Evolutionary conservation across 495 filamentous ascomycete species (phyloP), one percentile per base, ranked within the genome.

Genomic region (Cairneyella variabilis): DNA sequence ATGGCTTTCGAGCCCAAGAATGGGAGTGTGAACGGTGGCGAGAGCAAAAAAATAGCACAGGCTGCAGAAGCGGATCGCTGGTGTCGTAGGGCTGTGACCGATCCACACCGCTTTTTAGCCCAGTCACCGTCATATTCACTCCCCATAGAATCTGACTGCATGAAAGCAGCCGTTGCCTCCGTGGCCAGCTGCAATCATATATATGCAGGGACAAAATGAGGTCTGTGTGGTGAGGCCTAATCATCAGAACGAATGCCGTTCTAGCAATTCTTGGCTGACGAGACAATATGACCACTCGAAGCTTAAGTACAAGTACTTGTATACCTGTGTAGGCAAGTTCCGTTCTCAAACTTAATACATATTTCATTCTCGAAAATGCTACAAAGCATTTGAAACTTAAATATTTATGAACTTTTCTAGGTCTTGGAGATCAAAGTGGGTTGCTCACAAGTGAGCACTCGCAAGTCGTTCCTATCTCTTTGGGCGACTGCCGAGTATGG

Each of bases 41-140:
- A 56, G 46, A 49, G 30, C 22, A 12, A 23, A 8, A 36, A 41
- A 44, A 38, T 36, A 47, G 21, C 6, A 46, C 7, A 27, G 16
- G 42, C 20, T 39, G 51, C 42, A 41, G 38, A 11, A 37, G 51
- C 40, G 51, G 51, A 48, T 48, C 36, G 43, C 30, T 45, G 40
- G 28, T 14, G 17, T 44, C 44, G 50, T 50, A 61, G 53, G 58
- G 53, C 58, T 61, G 58, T 23, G 34, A 43, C 8, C 22, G 28
- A 48, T 43, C 48, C 58, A 51, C 58, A 61, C 53, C 58, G 59
- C 59, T 58, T 47, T 50, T 62, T 55, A 32, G 22, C n/a, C 21
- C 16, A n/a, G 16, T 21, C 34, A 34, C 27, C 14, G 23, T n/a
- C 39, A 36, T 17, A 53, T 2, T 16, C 8, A 17, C 37, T 40